Evolutionary conservation across 768 basidiomycete species (phyloP).

Genomic region (Coprinopsis sp.): DNA sequence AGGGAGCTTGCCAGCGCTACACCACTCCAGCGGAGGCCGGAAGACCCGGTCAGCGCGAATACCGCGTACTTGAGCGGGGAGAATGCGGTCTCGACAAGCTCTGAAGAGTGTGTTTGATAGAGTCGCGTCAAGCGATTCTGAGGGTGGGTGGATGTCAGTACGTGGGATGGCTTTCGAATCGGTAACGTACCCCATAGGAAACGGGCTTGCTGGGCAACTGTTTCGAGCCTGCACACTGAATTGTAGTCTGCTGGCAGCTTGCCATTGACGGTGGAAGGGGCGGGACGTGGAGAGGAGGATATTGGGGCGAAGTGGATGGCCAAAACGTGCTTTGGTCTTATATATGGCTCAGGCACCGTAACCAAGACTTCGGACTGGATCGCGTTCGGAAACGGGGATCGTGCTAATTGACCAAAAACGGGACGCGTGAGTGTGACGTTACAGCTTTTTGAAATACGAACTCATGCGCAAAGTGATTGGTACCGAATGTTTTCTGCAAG

Average conservation of each 20-base stretch:
- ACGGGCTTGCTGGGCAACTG: no score
- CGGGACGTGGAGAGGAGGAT: no score
- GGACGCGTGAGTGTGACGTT: neutral
- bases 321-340: constrained; percentile 1
- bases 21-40: constrained; percentile 13
- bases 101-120: constrained; percentile 6
- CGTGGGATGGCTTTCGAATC: neutral
- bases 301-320: no score
- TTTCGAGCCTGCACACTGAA: no score
- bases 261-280: no score
- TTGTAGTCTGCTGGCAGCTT: no score
- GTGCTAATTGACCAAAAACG: neutral
- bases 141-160: neutral
- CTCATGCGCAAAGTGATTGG: neutral
- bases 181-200: no score
- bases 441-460: neutral
- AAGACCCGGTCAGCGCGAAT: constrained; percentile 22
- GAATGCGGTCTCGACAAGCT: constrained; percentile 20
- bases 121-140: neutral
- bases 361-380: no score
- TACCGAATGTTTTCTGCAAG: neutral
- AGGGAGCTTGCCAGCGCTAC: constrained; percentile 2
- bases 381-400: neutral
- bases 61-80: constrained; percentile 28
- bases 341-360: constrained; percentile 8